Conservation (phyloP, 257 asterid species). For the Solanum ossicruentum region DNA sequence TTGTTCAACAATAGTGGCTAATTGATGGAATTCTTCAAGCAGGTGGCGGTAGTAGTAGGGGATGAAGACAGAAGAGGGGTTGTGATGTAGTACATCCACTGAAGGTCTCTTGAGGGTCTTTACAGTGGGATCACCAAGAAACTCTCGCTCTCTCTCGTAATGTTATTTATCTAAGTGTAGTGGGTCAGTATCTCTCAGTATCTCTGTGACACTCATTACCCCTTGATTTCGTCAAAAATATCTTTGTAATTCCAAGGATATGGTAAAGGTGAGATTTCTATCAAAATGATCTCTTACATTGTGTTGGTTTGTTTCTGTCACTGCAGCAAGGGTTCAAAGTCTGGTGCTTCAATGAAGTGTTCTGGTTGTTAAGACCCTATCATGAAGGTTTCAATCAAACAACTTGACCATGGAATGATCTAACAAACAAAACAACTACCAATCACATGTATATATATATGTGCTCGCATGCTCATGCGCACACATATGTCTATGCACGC, state of each 20-base stretch:
- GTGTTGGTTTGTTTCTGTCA: too few species aligned
- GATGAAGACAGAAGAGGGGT: constrained; percentile 59
- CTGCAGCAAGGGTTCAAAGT: too few species aligned
- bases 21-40: too few species aligned
- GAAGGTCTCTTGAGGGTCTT: constrained; percentile 53
- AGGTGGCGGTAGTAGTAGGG: constrained; percentile 57
- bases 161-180: constrained; percentile 40
- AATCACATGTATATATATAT: too few species aligned
- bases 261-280: background rate
- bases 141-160: constrained; percentile 51
- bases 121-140: constrained; percentile 46
- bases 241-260: background rate
- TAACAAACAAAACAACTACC: too few species aligned
- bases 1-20: too few species aligned
- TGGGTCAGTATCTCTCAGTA: constrained; percentile 33
- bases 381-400: too few species aligned
- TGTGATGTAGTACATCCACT: constrained; percentile 55
- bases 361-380: too few species aligned
- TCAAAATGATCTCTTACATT: background rate
- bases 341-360: too few species aligned
- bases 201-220: background rate
- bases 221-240: background rate
- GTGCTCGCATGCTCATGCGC: too few species aligned
- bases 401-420: too few species aligned
- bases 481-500: too few species aligned